Percentiles rank a stretch among this genome's conserved stretches.
Conservation (phyloP, 768 basidiomycete species). For the Suillus plorans region DNA sequence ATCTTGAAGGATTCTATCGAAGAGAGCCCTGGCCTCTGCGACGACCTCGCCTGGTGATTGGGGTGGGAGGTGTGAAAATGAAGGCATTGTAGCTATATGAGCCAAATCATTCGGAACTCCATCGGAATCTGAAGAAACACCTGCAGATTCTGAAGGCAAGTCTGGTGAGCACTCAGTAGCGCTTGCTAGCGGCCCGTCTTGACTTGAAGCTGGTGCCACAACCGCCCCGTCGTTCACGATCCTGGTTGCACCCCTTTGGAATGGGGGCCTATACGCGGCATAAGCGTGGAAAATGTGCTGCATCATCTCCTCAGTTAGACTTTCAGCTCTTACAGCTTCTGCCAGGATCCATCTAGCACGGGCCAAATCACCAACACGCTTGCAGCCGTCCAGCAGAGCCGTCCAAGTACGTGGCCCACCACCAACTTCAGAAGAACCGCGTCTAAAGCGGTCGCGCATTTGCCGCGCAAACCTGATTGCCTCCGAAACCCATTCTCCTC, state of each 20-base stretch:
- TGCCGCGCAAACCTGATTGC: constrained; percentile 81
- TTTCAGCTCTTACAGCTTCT: constrained; percentile 52
- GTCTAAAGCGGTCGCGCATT: constrained; percentile 80
- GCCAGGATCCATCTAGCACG: constrained; percentile 89
- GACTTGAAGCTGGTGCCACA: not conserved
- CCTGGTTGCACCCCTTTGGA: constrained; percentile 51
- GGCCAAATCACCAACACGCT: constrained; percentile 79
- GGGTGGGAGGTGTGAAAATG: constrained; percentile 59
- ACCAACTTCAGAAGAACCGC: constrained; percentile 38
- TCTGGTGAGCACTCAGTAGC: constrained; percentile 9
- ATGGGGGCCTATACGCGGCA: constrained; percentile 73
- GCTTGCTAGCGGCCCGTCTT: constrained; percentile 1
- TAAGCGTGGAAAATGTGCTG: constrained; percentile 87
- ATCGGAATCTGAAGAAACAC: not conserved
- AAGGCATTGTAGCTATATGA: constrained; percentile 8
- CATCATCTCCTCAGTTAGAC: constrained; percentile 68
- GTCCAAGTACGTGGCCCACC: constrained; percentile 67
- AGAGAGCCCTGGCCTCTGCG: constrained; percentile 65
- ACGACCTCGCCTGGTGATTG: constrained; percentile 73
- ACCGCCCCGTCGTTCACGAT: constrained; percentile 31
- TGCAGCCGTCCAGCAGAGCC: constrained; percentile 88
- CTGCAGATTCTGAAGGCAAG: constrained; percentile 1
- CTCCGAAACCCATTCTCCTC: constrained; percentile 70
- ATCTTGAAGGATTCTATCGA: constrained; percentile 57
- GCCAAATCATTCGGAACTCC: constrained; percentile 1